Evolutionary conservation across 352 stramenopile genomes (phyloP).

Genomic region (Hyaloperonospora arabidopsidis): DNA sequence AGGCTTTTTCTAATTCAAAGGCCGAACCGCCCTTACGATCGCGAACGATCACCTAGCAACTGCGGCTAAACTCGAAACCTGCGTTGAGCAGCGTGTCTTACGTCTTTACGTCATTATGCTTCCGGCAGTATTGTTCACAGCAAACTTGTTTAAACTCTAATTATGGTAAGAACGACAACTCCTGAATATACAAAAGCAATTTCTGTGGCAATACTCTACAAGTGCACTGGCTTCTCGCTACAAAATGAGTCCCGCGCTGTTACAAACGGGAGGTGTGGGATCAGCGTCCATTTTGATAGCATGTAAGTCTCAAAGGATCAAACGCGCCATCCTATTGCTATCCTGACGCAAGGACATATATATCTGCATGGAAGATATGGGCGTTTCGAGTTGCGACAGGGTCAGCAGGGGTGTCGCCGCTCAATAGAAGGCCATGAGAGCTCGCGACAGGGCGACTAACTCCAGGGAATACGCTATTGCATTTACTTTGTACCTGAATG

Average conservation of each 20-base stretch:
- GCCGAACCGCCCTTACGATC: not conserved
- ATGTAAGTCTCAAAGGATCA: too few species aligned
- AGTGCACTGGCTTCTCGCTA: not conserved
- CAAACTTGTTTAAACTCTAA: not conserved
- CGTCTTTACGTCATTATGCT: not conserved
- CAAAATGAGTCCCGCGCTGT: not conserved
- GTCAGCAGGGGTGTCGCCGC: too few species aligned
- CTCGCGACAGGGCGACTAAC: too few species aligned
- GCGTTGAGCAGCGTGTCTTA: not conserved
- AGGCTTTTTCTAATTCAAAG: too few species aligned
- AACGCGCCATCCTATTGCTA: not conserved
- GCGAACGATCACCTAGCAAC: not conserved
- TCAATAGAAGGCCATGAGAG: not conserved
- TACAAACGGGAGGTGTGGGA: too few species aligned
- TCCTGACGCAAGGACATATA: not conserved
- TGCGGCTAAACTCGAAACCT: not conserved
- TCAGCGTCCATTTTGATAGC: too few species aligned
- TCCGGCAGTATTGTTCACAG: not conserved
- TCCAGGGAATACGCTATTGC: too few species aligned
- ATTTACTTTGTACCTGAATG: too few species aligned
- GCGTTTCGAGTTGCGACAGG: too few species aligned
- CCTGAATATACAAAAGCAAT: not conserved
- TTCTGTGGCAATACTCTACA: not conserved
- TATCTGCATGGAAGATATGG: too few species aligned
- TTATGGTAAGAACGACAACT: not conserved